Conservation (phyloP, 176 grass and related monocot genomes). For the Aegilops speltoides region DNA sequence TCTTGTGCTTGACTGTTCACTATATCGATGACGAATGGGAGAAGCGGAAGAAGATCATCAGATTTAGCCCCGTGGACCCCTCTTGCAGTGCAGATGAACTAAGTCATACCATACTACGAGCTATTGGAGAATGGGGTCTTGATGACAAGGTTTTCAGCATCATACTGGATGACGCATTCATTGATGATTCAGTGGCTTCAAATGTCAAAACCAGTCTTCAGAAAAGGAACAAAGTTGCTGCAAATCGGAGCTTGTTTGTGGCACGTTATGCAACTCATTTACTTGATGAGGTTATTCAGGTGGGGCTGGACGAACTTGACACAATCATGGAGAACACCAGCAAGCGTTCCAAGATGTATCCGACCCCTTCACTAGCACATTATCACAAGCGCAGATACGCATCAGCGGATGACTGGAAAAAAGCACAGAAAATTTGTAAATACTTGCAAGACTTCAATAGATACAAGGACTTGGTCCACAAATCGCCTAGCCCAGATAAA, state of each 20-base stretch:
- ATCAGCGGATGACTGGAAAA: not conserved
- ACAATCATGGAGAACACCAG: constrained; percentile 18
- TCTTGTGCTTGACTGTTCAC: constrained; percentile 35
- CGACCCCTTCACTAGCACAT: constrained; percentile 3
- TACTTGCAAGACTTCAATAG: not conserved
- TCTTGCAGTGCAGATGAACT: constrained; percentile 20
- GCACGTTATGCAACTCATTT: constrained; percentile 29
- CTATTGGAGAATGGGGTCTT: constrained; percentile 28
- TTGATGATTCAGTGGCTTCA: constrained; percentile 31
- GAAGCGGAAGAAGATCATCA: constrained; percentile 16
- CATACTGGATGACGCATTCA: constrained; percentile 37
- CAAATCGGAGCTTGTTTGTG: constrained; percentile 34
- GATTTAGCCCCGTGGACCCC: not conserved
- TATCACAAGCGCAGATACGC: constrained; percentile 25
- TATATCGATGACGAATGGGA: constrained; percentile 30
- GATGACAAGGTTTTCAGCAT: constrained; percentile 38
- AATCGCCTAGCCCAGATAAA: not conserved
- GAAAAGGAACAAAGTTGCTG: not conserved
- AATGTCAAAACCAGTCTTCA: constrained; percentile 15
- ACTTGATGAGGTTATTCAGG: constrained; percentile 40
- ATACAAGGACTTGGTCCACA: not conserved
- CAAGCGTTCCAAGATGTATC: constrained; percentile 3
- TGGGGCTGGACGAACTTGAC: constrained; percentile 33
- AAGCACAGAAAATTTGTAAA: not conserved
- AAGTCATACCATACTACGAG: constrained; percentile 12